phyloP scores from a whole-genome alignment of 164 flowering plant species.

The Santalum album region DNA sequence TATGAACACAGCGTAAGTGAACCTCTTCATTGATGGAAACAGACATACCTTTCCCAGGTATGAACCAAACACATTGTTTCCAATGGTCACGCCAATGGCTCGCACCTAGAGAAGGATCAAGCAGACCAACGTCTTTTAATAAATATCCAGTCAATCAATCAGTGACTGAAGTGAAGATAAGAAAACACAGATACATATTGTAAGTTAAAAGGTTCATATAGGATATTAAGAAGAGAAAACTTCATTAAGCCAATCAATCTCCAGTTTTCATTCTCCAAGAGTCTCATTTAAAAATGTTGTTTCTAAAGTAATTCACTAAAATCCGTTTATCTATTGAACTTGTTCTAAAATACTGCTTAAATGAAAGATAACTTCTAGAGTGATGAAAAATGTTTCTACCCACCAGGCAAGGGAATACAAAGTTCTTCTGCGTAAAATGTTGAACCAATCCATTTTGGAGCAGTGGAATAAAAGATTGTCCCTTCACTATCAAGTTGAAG shows the following conservation, averaged over 20 bases:
- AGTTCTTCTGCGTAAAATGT: constrained; percentile 14
- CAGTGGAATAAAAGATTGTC: constrained; percentile 75
- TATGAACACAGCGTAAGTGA: constrained; percentile 54
- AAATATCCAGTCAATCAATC: too few relatives aligned
- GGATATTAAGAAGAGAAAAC: too few relatives aligned
- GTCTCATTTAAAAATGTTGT: too few relatives aligned
- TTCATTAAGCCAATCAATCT: too few relatives aligned
- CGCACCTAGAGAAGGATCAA: constrained; percentile 30
- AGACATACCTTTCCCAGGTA: constrained; percentile 46
- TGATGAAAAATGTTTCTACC: constrained; percentile 11
- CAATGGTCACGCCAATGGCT: constrained; percentile 92
- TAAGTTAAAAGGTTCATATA: too few relatives aligned
- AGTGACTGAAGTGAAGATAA: too few relatives aligned
- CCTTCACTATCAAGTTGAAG: constrained; percentile 92
- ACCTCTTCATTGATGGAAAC: constrained; percentile 49
- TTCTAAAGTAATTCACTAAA: too few relatives aligned
- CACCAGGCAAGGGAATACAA: constrained; percentile 21
- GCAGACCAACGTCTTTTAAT: constrained; percentile 5
- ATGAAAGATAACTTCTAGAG: not conserved
- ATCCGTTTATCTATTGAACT: too few relatives aligned
- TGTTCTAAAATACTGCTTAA: not conserved
- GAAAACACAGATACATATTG: too few relatives aligned
- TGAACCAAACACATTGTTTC: constrained; percentile 95
- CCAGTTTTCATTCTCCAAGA: too few relatives aligned
- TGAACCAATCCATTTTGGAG: constrained; percentile 61